These are phyloP conservation scores for Mrakiaceae sp. DNA, from an alignment of 1,284 basidiomycete genomes.

Conservation along the genomic window DNA sequence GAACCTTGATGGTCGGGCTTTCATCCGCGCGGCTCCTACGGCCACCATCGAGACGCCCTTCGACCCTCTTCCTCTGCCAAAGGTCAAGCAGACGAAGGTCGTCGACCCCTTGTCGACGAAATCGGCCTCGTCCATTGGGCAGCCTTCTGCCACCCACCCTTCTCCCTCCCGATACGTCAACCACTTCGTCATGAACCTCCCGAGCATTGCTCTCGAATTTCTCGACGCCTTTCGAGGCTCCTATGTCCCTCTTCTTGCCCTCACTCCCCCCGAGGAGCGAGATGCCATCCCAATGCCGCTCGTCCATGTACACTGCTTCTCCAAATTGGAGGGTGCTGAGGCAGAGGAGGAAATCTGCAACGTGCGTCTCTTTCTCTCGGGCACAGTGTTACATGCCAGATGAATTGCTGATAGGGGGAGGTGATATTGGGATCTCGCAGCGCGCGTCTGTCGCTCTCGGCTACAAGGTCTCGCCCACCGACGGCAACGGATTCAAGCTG, in stretches of 20 bases:
- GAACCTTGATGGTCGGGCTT: conserved; percentile 73
- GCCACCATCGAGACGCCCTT: conserved; percentile 39
- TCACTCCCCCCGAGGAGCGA: conserved; percentile 19
- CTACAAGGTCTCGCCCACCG: conserved; percentile 40
- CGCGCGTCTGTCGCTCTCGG: conserved; percentile 61
- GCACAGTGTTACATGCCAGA: neutral
- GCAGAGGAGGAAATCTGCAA: conserved; percentile 65
- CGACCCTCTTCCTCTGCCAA: conserved; percentile 38
- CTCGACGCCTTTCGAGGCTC: conserved; percentile 73
- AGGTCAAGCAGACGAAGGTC: neutral
- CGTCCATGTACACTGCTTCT: conserved; percentile 95
- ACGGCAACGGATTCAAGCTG: conserved; percentile 42
- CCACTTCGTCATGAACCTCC: conserved; percentile 96
- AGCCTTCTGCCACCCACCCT: neutral
- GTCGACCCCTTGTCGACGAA: neutral
- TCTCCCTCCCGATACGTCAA: conserved; percentile 44
- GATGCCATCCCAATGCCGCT: conserved; percentile 51
- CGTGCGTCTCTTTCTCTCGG: conserved; percentile 41
- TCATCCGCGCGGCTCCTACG: conserved; percentile 41
- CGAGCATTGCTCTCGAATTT: conserved; percentile 81
- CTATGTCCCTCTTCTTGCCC: conserved; percentile 35
- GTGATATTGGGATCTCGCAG: conserved; percentile 35
- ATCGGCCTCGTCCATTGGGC: neutral
- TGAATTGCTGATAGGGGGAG: neutral
- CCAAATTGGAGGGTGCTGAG: conserved; percentile 59